phyloP scores from a whole-genome alignment of 2,329 filamentous ascomycete species.

The Emmonsia crescens region DNA sequence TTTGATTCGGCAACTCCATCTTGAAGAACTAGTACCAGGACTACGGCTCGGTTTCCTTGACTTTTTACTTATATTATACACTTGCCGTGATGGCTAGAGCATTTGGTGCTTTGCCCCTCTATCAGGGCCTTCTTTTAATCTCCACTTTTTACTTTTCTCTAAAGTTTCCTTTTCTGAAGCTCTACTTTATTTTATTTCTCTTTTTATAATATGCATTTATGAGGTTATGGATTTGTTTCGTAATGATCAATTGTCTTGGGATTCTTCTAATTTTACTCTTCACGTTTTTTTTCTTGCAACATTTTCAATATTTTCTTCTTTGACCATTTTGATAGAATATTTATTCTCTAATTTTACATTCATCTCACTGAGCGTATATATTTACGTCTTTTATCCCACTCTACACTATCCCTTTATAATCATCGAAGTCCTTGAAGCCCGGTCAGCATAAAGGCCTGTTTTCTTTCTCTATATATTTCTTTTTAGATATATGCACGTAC shows the following conservation, averaged over 20 bases:
- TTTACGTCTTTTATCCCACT: neutral
- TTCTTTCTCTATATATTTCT: neutral
- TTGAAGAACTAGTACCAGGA: neutral
- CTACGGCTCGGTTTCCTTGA: neutral
- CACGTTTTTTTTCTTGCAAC: neutral
- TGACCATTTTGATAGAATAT: neutral
- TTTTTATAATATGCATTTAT: neutral
- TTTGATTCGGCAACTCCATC: conserved; percentile 11
- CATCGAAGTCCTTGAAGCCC: too few relatives aligned
- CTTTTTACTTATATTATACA: neutral
- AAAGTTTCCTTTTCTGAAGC: neutral
- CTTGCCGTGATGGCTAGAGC: neutral
- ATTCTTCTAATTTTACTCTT: neutral
- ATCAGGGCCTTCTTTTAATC: neutral
- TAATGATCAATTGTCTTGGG: neutral
- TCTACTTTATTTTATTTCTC: neutral
- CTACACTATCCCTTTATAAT: neutral
- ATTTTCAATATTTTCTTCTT: neutral
- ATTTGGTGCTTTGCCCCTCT: neutral
- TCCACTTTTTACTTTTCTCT: neutral
- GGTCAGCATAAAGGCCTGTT: neutral
- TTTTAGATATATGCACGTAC: neutral
- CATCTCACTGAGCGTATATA: neutral
- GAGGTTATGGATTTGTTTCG: neutral
- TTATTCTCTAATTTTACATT: neutral